Evolutionary conservation across 164 flowering plant species (phyloP).

Genomic region (Nymphaea thermarum): DNA sequence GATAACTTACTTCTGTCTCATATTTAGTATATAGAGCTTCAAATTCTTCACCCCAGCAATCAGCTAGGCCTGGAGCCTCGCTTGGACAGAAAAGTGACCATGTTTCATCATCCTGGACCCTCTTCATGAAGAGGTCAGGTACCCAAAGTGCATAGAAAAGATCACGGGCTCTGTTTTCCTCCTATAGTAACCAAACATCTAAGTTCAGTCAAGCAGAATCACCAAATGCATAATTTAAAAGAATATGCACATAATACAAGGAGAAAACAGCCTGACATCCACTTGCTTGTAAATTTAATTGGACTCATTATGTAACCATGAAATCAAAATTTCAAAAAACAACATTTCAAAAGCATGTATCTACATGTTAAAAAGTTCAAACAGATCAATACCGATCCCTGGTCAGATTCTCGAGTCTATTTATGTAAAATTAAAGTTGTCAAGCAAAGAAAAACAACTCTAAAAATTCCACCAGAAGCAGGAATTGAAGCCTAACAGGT

Average conservation of each 20-base stretch:
- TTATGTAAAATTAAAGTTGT: no score
- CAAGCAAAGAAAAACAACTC: no score
- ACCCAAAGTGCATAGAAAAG: constrained; percentile 97
- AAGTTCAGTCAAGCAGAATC: background rate
- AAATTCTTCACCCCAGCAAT: constrained; percentile 97
- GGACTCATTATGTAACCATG: background rate
- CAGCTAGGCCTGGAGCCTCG: constrained; percentile 98
- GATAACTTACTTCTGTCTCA: constrained; percentile 54
- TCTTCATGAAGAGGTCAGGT: constrained; percentile 90
- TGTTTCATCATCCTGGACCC: constrained; percentile 58
- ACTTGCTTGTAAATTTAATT: background rate
- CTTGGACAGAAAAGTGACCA: constrained; percentile 98
- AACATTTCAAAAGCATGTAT: no score
- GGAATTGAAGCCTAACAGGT: no score
- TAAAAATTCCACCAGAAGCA: no score
- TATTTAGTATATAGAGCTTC: constrained; percentile 59
- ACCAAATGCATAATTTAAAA: no score
- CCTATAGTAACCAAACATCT: constrained; percentile 25
- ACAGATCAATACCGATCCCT: no score
- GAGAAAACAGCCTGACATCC: background rate
- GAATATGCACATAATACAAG: no score
- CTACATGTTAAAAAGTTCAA: no score
- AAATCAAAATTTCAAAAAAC: background rate
- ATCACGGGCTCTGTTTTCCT: constrained; percentile 93
- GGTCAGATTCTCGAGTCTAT: no score